Percentiles rank a stretch among this genome's conserved stretches.
Evolutionary conservation across 768 basidiomycete species (phyloP).

Genomic region (Megacollybia marginata): DNA sequence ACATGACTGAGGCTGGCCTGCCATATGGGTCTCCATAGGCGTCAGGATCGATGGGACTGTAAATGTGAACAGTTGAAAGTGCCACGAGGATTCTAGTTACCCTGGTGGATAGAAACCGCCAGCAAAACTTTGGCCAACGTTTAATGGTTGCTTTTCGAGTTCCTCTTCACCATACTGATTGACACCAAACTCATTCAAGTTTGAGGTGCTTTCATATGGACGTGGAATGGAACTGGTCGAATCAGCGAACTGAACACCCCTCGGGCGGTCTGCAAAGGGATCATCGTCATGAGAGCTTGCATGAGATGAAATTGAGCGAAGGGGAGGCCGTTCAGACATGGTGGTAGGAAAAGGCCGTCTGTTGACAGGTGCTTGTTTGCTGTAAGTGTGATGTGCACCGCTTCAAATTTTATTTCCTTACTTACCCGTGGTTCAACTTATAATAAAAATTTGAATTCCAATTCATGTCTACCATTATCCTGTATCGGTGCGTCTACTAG

Average conservation of each 20-base stretch:
- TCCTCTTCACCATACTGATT: constrained; percentile 40
- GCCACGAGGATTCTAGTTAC: constrained; percentile 32
- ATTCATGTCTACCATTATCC: constrained; percentile 23
- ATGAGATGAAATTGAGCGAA: constrained; percentile 21
- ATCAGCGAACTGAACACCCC: constrained; percentile 55
- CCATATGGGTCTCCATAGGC: constrained; percentile 63
- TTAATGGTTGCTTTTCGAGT: constrained; percentile 72
- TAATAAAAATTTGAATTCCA: no score
- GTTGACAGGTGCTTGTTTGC: no score
- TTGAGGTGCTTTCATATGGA: constrained; percentile 52
- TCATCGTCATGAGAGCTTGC: constrained; percentile 28
- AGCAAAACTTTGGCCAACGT: constrained; percentile 42
- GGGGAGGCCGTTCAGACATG: constrained; percentile 31
- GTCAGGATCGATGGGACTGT: constrained; percentile 45
- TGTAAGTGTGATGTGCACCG: no score
- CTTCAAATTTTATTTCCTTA: no score
- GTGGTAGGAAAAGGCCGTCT: constrained; percentile 13
- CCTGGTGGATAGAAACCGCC: constrained; percentile 71
- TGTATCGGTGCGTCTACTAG: constrained; percentile 35
- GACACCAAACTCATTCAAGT: constrained; percentile 47
- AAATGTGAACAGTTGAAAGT: no score
- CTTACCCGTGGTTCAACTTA: no score
- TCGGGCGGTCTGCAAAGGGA: constrained; percentile 69
- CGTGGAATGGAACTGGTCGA: constrained; percentile 32
- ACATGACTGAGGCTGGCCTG: constrained; percentile 45